Evolutionary conservation across 192 early-diverging fungal genomes (phyloP).

Genomic region (Spizellomyces sp.): DNA sequence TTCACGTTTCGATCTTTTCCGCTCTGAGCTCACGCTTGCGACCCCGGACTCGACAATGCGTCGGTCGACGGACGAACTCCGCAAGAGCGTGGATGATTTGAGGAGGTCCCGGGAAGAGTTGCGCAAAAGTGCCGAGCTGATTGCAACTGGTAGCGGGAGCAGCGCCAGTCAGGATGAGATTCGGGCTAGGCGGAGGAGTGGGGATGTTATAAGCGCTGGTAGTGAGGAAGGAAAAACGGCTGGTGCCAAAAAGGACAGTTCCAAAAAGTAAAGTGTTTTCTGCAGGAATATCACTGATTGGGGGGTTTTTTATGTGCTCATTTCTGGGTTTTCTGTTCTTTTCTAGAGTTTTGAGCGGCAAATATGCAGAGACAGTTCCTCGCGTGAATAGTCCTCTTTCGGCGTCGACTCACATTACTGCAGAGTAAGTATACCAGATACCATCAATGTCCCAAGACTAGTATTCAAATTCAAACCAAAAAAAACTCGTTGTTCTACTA

Average conservation of each 20-base stretch:
- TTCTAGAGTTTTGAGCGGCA: conserved; percentile 10
- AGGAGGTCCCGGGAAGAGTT: not conserved
- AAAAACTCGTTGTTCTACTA: too few relatives aligned
- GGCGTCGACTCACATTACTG: conserved; percentile 23
- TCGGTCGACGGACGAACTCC: not conserved
- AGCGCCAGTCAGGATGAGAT: not conserved
- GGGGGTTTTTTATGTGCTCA: not conserved
- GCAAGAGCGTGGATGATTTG: conserved; percentile 12
- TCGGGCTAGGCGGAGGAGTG: not conserved
- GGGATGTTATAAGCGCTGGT: not conserved
- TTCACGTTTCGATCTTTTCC: conserved; percentile 28
- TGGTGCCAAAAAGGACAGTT: not conserved
- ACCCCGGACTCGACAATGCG: not conserved
- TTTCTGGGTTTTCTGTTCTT: too few relatives aligned
- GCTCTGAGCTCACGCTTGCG: not conserved
- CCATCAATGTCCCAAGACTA: too few relatives aligned
- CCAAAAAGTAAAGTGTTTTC: conserved; percentile 8
- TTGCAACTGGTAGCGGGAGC: not conserved
- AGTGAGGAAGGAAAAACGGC: not conserved
- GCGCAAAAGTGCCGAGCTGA: not conserved
- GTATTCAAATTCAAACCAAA: too few relatives aligned
- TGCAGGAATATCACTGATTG: too few relatives aligned
- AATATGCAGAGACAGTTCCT: conserved; percentile 23
- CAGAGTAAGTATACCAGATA: not conserved
- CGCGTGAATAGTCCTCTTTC: conserved; percentile 45